phyloP scores from a whole-genome alignment of 208 protist genomes.

The Acanthamoeba castellanii region DNA sequence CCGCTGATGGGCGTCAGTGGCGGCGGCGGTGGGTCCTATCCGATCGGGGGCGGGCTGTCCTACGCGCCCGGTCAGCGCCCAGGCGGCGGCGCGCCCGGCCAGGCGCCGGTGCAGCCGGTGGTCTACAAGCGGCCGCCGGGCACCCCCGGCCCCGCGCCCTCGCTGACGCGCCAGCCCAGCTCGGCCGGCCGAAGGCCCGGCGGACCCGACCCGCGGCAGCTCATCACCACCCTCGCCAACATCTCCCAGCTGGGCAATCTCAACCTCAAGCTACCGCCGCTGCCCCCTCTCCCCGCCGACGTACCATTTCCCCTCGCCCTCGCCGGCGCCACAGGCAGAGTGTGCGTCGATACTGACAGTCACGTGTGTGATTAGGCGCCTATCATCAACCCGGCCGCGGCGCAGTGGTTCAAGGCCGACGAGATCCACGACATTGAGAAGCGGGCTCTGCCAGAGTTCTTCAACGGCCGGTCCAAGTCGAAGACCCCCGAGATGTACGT shows the following conservation, averaged over 20 bases:
- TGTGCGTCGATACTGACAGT: too few relatives aligned
- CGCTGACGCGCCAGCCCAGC: neutral
- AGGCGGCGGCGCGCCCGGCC: neutral
- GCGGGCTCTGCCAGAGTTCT: slow-evolving; percentile 87
- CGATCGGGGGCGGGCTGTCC: neutral
- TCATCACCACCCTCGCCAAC: slow-evolving; percentile 21
- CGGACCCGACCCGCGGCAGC: neutral
- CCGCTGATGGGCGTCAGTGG: slow-evolving; percentile 1
- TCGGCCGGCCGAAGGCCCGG: neutral
- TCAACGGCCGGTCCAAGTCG: slow-evolving; percentile 78
- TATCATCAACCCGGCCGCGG: slow-evolving; percentile 24
- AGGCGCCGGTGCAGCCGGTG: neutral
- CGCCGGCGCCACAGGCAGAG: too few relatives aligned
- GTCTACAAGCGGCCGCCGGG: slow-evolving; percentile 15
- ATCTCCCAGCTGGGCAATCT: neutral
- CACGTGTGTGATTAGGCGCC: too few relatives aligned
- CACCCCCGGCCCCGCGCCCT: neutral
- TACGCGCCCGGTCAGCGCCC: neutral
- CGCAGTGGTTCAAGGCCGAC: slow-evolving; percentile 86
- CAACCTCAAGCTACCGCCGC: neutral
- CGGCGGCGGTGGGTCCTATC: too few relatives aligned
- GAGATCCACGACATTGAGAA: slow-evolving; percentile 86
- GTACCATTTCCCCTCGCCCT: too few relatives aligned
- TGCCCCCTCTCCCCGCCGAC: neutral
- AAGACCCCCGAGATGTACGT: slow-evolving; percentile 87